Percentiles rank a stretch among this genome's conserved stretches.
These are phyloP conservation scores for Chaetomium strumarium DNA, from an alignment of 2,329 filamentous ascomycete species.

Conservation along the genomic window DNA sequence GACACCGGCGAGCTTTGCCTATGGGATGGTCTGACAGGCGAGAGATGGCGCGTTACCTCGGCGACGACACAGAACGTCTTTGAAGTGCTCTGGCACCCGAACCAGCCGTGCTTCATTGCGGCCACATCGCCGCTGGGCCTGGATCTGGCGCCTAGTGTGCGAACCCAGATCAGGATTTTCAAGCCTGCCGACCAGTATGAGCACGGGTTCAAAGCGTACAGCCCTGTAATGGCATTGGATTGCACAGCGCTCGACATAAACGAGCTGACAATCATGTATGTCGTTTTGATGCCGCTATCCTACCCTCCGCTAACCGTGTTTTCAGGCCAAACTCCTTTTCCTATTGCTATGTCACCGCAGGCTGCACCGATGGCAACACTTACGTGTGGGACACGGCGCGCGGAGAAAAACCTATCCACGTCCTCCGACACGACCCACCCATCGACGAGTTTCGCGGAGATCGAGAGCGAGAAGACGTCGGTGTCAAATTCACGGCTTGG, in stretches of 20 bases:
- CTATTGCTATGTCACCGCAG: slow-evolving; percentile 52
- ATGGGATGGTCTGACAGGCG: slow-evolving; percentile 46
- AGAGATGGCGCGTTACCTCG: slow-evolving; percentile 43
- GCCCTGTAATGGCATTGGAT: slow-evolving; percentile 50
- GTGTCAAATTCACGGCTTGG: slow-evolving; percentile 60
- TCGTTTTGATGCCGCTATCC: not conserved
- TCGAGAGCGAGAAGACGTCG: slow-evolving; percentile 51
- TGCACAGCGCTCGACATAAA: slow-evolving; percentile 57
- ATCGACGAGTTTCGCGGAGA: slow-evolving; percentile 38
- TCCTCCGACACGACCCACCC: slow-evolving; percentile 47
- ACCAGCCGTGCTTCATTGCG: slow-evolving; percentile 46
- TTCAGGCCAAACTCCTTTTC: slow-evolving; percentile 44
- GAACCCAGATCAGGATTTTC: slow-evolving; percentile 56
- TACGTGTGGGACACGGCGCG: slow-evolving; percentile 59
- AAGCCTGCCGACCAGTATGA: slow-evolving; percentile 28
- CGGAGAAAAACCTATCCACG: slow-evolving; percentile 51
- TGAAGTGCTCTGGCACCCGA: slow-evolving; percentile 59
- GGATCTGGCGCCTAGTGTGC: slow-evolving; percentile 39
- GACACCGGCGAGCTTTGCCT: slow-evolving; percentile 55
- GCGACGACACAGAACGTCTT: slow-evolving; percentile 56
- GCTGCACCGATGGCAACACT: slow-evolving; percentile 55
- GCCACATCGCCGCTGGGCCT: slow-evolving; percentile 50
- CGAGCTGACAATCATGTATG: slow-evolving; percentile 50
- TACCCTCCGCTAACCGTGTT: slow-evolving; percentile 22
- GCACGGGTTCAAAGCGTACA: slow-evolving; percentile 33